Conservation (phyloP, 345 rosid species). For the Nephelium lappaceum region DNA sequence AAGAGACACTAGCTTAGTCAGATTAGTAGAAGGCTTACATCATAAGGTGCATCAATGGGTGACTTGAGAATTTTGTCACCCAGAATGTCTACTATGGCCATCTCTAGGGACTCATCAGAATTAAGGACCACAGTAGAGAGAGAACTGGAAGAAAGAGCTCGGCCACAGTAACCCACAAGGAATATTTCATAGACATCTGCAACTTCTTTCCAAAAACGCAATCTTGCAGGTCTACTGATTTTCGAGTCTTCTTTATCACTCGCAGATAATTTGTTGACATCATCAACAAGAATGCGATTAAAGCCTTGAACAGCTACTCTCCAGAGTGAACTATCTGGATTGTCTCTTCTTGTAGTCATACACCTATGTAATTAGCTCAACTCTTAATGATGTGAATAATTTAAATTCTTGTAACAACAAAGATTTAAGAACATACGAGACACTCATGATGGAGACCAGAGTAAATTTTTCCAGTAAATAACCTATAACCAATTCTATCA, state of each 20-base stretch:
- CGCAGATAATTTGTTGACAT: slow-evolving; percentile 42
- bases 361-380: slow-evolving; percentile 50
- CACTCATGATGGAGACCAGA: background rate
- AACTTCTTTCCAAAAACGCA: slow-evolving; percentile 91
- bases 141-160: slow-evolving; percentile 81
- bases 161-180: slow-evolving; percentile 93
- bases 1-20: slow-evolving; percentile 10
- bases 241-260: slow-evolving; percentile 50
- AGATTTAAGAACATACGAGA: background rate
- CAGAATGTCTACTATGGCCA: slow-evolving; percentile 67
- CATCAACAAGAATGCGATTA: slow-evolving; percentile 74
- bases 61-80: slow-evolving; percentile 80
- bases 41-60: slow-evolving; percentile 73
- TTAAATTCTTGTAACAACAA: slow-evolving; percentile 1
- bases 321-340: slow-evolving; percentile 95
- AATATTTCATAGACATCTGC: slow-evolving; percentile 95
- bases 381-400: slow-evolving; percentile 1
- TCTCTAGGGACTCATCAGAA: slow-evolving; percentile 88
- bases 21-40: slow-evolving; percentile 54
- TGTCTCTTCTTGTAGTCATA: slow-evolving; percentile 95
- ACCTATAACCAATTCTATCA: slow-evolving; percentile 1
- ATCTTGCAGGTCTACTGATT: slow-evolving; percentile 62
- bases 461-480: slow-evolving; percentile 2
- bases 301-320: slow-evolving; percentile 88
- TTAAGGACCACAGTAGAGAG: slow-evolving; percentile 55